These are phyloP conservation scores for Bipolaris sorokiniana DNA, from an alignment of 2,329 filamentous ascomycete species.

Conservation along the genomic window DNA sequence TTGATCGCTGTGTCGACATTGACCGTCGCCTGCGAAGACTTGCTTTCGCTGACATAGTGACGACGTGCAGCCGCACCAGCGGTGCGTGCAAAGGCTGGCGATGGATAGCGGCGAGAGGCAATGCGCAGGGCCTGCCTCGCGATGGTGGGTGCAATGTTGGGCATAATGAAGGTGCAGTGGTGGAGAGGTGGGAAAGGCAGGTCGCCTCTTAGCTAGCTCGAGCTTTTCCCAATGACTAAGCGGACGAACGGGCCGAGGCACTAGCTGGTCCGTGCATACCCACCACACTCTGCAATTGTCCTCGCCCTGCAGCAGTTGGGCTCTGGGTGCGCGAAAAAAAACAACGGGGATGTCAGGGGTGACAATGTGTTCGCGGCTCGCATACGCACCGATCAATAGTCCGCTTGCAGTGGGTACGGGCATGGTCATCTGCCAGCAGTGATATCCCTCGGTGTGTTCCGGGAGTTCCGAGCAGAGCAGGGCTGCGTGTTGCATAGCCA, in stretches of 20 bases:
- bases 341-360: neutral
- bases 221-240: conserved; percentile 7
- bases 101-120: conserved; percentile 59
- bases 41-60: conserved; percentile 84
- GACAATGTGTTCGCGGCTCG: neutral
- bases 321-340: neutral
- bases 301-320: neutral
- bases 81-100: conserved; percentile 49
- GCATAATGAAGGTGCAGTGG: conserved; percentile 48
- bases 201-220: conserved; percentile 9
- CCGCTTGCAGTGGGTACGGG: neutral
- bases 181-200: conserved; percentile 7
- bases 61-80: conserved; percentile 57
- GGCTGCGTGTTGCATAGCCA: conserved; percentile 15
- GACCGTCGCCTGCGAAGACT: conserved; percentile 79
- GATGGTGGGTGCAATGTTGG: conserved; percentile 65
- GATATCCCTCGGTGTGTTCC: conserved; percentile 11
- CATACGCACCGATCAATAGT: neutral
- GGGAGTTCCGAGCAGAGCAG: conserved; percentile 11
- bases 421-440: conserved; percentile 1
- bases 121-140: conserved; percentile 75
- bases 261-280: neutral
- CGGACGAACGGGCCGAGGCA: conserved; percentile 2
- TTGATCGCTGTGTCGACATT: conserved; percentile 83
- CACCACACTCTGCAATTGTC: neutral